Evolutionary conservation across 805 yeast genomes (phyloP), one percentile per base, ranked within the genome.

Genomic region (Cyberlindnera galapagoensis): DNA sequence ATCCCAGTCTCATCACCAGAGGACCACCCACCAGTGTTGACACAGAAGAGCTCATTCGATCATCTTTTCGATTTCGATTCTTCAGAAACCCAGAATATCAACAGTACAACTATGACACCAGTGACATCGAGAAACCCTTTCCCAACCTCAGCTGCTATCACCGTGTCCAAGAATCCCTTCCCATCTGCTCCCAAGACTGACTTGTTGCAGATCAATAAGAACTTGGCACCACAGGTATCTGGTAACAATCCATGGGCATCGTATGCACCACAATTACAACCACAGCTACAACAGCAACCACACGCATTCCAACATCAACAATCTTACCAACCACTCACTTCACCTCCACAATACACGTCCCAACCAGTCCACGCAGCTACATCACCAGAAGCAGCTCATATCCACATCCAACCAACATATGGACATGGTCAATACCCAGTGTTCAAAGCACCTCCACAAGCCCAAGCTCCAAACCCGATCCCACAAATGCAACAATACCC

Each of bases 221-320:
- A 18, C 2, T 19, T 44, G 3, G 17, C 24, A 18, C 40, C 48
- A 6, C 44, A 47, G 21, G 26, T 31, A 2, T 44, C 54, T 9
- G 51, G 49, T 12, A 46, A 38, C 9, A 40, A 40, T 25, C 42
- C 39, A 26, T 36, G 37, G 42, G 41, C 36, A 6, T 36, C 36
- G 7, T 39, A 35, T 24, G 12, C 19, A 19, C 9, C 29, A 18
- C 32, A 21, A 15, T 15, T 15, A 20, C 24, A 19, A 18, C 25
- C 30, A 17, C 12, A n/a, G 13, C 13, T 19, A 12, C 9, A 22
- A 7, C 11, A 11, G 7, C 27, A 21, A 13, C 32, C 16, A 23
- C 19, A 12, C 18, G 15, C 30, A 9, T 10, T 17, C 11, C 26
- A 28, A 11, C 24, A 16, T 4, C 24, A 35, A 29, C 25, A 35